These are phyloP conservation scores for Pueraria montana DNA, from an alignment of 306 rosid species.

Conservation along the genomic window DNA sequence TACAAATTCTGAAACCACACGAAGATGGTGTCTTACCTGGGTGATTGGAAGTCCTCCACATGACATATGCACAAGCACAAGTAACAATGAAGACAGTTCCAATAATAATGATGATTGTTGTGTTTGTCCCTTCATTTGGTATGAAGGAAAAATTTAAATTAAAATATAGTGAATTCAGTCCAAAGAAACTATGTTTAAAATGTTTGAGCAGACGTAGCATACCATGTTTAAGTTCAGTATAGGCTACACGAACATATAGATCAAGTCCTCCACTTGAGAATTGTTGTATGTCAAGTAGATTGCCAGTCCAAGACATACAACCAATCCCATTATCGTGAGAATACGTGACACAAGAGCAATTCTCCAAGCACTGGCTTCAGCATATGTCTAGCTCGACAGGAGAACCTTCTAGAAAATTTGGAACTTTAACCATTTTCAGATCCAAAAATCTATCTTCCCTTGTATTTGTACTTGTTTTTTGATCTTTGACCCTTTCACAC, in stretches of 20 bases:
- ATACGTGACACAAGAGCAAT: slow-evolving; percentile 48
- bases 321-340: slow-evolving; percentile 10
- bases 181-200: not conserved
- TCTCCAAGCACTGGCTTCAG: slow-evolving; percentile 36
- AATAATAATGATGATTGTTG: slow-evolving; percentile 14
- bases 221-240: slow-evolving; percentile 29
- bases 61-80: not conserved
- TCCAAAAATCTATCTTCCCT: slow-evolving; percentile 48
- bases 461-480: not conserved
- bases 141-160: not conserved
- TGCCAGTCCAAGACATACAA: slow-evolving; percentile 16
- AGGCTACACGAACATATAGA: slow-evolving; percentile 38
- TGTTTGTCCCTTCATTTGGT: not conserved
- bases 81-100: slow-evolving; percentile 25
- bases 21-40: not conserved
- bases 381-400: not conserved
- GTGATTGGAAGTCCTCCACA: slow-evolving; percentile 19
- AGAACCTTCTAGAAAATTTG: not conserved
- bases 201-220: not conserved
- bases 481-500: slow-evolving; percentile 45
- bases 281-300: slow-evolving; percentile 35
- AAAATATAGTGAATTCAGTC: not conserved
- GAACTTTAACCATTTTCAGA: slow-evolving; percentile 51
- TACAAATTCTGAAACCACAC: not conserved
- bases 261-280: slow-evolving; percentile 17